Base-by-base conservation (phyloP, 2,329 filamentous ascomycete genomes). In the Penicillium occitanis region DNA sequence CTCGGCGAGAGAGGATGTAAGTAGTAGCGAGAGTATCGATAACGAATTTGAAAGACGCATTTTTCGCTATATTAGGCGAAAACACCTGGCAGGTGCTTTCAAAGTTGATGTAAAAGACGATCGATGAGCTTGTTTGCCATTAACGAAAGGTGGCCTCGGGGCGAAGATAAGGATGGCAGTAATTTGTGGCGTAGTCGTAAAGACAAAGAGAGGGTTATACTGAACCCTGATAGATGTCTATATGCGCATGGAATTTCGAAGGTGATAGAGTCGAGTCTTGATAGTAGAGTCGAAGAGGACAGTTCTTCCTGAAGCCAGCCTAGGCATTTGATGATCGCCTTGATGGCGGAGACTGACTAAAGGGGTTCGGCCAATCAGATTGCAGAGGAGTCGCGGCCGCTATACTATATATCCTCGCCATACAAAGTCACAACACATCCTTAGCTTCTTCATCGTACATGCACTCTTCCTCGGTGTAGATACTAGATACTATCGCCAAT, bases 1-100 rank as follows among this genome's bases (percentile, higher is more conserved):
- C 55, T 82, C 76, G 35, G 84, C 81, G 13, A 67, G 22, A 66
- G 82, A 79, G 68, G 83, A 74, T 30, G 79, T 70, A 78, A 73
- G 84, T 67, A 84, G 63, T 22, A 79, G 67, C 61, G 73, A 70
- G 10, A 76, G 67, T 35, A 70, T 72, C 46, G 73, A 68, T 10
- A 72, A 69, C 59, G 68, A 69, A 66, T 68, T 64, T 11, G 68
- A 67, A 57, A 74, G 57, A 67, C 72, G 72, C 73, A 74, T 74
- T 8, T 8, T 67, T 17, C 30, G 30, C 13, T 28, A 35, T 28
- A 25, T 42, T 33, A 19, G 37, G 30, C 30, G 59, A 59, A 58
- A 61, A 50, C 65, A 63, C 61, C 66, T 33, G 22, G 53, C n/a
- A 57, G 66, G 66, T 61, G 68, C 61, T 65, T 60, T 50, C 61